Evolutionary conservation across 176 grass and related monocot species (phyloP).

Genomic region (Eleusine indica): DNA sequence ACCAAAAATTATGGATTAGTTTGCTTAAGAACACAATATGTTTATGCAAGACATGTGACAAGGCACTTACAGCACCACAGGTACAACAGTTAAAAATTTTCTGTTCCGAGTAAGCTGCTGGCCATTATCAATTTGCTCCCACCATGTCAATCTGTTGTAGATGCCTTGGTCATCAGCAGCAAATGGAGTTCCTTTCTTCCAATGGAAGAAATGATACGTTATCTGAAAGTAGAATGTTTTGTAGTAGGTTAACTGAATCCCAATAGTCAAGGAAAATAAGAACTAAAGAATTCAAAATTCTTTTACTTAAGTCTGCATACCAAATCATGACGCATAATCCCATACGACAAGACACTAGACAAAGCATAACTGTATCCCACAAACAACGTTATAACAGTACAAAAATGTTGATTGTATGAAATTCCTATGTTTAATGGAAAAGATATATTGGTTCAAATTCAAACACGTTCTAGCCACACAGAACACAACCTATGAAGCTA

Average conservation of each 20-base stretch:
- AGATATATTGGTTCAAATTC: background rate
- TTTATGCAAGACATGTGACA: background rate
- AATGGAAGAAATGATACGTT: conserved; percentile 67
- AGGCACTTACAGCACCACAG: conserved; percentile 62
- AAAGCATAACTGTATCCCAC: background rate
- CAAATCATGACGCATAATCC: background rate
- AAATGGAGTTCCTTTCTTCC: conserved; percentile 72
- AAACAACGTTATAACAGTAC: background rate
- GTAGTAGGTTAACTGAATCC: background rate
- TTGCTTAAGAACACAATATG: background rate
- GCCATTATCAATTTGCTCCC: conserved; percentile 67
- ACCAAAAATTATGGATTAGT: background rate
- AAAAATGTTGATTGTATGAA: background rate
- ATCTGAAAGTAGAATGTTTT: conserved; percentile 35
- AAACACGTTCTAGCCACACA: background rate
- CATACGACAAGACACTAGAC: background rate
- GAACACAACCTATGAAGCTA: background rate
- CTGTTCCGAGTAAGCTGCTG: conserved; percentile 66
- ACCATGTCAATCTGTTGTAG: conserved; percentile 67
- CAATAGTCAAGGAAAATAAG: background rate
- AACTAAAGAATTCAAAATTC: background rate
- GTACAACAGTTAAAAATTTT: conserved; percentile 65
- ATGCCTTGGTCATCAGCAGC: conserved; percentile 71
- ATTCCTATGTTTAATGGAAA: background rate
- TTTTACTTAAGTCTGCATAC: background rate